Conservation (phyloP, 306 rosid genomes). For the Mimosa pudica region DNA sequence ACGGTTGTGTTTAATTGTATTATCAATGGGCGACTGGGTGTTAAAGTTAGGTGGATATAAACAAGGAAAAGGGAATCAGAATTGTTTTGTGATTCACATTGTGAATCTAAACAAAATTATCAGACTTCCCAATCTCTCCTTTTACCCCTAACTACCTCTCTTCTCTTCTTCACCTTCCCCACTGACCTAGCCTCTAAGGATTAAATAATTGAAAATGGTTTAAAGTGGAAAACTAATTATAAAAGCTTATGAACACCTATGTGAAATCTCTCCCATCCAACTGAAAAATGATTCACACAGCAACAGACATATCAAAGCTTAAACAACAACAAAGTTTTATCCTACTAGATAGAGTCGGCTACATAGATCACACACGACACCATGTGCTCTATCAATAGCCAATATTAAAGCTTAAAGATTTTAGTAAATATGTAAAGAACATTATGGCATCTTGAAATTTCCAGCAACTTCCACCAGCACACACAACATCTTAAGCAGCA, state of each 20-base stretch:
- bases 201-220: neutral
- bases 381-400: no score
- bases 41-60: no score
- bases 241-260: neutral
- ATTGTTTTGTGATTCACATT: no score
- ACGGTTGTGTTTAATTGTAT: no score
- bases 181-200: neutral
- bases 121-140: no score
- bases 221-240: neutral
- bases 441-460: neutral
- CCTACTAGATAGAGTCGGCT: no score
- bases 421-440: neutral
- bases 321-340: neutral
- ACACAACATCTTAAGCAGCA: neutral
- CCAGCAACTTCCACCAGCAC: neutral
- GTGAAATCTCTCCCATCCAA: neutral
- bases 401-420: neutral
- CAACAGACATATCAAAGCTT: neutral
- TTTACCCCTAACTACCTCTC: no score
- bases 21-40: no score
- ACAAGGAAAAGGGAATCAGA: no score
- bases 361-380: no score
- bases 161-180: no score
- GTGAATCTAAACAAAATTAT: no score
- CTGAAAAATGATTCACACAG: neutral